Evolutionary conservation across 2,329 filamentous ascomycete species (phyloP).

Genomic region (Fusarium gaditjirri): DNA sequence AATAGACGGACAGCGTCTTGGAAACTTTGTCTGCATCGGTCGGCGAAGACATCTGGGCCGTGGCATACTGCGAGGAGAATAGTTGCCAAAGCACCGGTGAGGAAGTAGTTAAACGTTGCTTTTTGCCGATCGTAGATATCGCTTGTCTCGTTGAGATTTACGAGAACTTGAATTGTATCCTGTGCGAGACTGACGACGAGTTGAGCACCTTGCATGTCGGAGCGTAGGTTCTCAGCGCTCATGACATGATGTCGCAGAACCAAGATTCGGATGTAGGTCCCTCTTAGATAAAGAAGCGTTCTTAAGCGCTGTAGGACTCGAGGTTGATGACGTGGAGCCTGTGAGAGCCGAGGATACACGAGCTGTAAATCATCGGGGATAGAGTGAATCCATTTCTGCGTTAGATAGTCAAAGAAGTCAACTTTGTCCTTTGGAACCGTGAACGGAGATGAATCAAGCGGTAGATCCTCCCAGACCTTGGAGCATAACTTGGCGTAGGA

Average conservation of each 20-base stretch:
- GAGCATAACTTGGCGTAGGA: background rate
- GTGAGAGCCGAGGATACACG: slow-evolving; percentile 7
- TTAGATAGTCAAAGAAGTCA: slow-evolving; percentile 9
- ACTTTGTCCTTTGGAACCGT: slow-evolving; percentile 4
- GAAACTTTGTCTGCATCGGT: slow-evolving; percentile 2
- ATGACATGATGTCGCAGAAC: slow-evolving; percentile 1
- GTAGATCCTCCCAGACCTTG: slow-evolving; percentile 10
- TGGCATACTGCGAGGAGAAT: slow-evolving; percentile 7
- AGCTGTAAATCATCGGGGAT: slow-evolving; percentile 8
- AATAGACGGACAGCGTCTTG: background rate
- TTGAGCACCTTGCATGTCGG: background rate
- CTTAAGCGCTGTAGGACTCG: background rate
- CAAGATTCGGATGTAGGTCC: background rate
- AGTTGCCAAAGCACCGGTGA: background rate
- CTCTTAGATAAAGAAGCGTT: slow-evolving; percentile 2
- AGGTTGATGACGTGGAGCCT: slow-evolving; percentile 2
- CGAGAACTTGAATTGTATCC: slow-evolving; percentile 5
- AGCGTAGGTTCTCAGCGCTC: background rate
- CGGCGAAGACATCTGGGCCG: slow-evolving; percentile 2
- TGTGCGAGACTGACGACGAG: slow-evolving; percentile 3
- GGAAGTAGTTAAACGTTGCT: slow-evolving; percentile 4
- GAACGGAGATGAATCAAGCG: background rate
- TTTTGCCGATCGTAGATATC: slow-evolving; percentile 12
- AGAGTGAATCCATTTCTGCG: slow-evolving; percentile 13
- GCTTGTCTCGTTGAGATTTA: slow-evolving; percentile 11